These are phyloP conservation scores for Mycena latifolia DNA, from an alignment of 768 basidiomycete genomes.

Conservation along the genomic window DNA sequence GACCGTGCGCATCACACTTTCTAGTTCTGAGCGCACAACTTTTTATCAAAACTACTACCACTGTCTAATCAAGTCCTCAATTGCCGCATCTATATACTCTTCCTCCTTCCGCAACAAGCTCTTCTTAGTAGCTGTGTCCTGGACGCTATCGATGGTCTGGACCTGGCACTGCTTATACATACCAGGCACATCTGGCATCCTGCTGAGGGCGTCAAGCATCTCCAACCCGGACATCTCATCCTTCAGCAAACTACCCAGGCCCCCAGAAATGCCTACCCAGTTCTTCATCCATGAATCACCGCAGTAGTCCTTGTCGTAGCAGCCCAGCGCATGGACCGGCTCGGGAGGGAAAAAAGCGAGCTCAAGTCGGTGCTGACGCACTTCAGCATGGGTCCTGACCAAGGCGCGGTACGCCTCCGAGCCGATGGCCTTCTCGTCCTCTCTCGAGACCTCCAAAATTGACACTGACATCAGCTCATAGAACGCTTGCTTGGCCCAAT, in stretches of 20 bases:
- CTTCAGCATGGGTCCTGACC: conserved; percentile 1
- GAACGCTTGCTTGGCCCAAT: background rate
- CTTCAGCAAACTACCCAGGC: background rate
- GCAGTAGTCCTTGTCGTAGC: background rate
- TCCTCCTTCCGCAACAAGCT: too few species aligned
- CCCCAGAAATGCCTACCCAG: background rate
- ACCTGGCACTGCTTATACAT: too few species aligned
- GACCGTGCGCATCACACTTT: too few species aligned
- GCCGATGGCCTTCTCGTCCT: background rate
- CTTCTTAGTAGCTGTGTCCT: too few species aligned
- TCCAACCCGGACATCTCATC: background rate
- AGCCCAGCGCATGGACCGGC: background rate
- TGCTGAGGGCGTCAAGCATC: background rate
- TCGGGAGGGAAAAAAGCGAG: conserved; percentile 8
- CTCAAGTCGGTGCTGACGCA: background rate
- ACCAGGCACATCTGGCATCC: background rate
- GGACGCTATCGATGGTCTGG: too few species aligned
- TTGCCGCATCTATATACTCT: too few species aligned
- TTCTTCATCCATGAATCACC: background rate
- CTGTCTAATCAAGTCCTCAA: too few species aligned
- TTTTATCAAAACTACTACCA: too few species aligned
- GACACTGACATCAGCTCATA: background rate
- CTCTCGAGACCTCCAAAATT: background rate
- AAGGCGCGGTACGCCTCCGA: background rate
- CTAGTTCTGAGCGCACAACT: too few species aligned